Conservation (phyloP, 139 green algal species). For the Chlamydomonas eustigma region DNA sequence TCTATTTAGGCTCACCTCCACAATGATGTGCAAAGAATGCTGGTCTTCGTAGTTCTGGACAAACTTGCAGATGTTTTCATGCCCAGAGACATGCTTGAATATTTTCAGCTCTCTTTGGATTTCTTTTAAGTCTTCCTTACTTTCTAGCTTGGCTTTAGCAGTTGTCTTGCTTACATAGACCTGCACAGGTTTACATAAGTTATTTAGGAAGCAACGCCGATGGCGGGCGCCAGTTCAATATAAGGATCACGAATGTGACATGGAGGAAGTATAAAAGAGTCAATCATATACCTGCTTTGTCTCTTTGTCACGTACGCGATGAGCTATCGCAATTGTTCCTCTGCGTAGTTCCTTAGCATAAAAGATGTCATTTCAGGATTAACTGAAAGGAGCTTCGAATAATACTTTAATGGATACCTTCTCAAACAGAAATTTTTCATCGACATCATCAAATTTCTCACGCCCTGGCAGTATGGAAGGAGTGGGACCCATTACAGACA, state of each 20-base stretch:
- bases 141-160: not conserved
- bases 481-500: not conserved
- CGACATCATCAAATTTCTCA: not conserved
- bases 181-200: no score
- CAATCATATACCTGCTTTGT: no score
- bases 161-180: not conserved
- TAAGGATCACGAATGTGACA: no score
- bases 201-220: no score
- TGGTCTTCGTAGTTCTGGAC: not conserved
- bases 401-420: no score
- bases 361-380: no score
- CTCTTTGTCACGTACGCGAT: no score
- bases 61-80: not conserved
- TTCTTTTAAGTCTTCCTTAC: not conserved
- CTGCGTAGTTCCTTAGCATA: no score
- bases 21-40: not conserved
- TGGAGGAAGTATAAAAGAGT: no score
- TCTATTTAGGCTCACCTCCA: not conserved
- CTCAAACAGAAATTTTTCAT: not conserved
- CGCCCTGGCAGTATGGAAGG: not conserved
- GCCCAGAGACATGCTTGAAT: not conserved
- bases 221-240: no score
- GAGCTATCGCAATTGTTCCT: no score
- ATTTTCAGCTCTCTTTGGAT: not conserved
- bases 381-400: no score